Conservation (phyloP, 495 filamentous ascomycete species). For the Astrocystis sublimbata region DNA sequence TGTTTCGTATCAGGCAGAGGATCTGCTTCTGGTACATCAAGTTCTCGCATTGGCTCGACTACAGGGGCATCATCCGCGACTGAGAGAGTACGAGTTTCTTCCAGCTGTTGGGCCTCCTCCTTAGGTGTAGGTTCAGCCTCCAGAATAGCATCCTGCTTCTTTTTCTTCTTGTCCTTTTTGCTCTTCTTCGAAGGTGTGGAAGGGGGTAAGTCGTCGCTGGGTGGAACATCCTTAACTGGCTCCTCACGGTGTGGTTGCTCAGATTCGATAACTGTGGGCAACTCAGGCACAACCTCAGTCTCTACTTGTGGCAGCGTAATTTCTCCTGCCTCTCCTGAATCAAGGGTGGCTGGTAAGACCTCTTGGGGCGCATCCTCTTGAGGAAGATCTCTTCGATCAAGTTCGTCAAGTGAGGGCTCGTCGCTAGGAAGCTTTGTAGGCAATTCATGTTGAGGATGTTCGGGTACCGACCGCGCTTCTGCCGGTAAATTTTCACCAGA, state of each 20-base stretch:
- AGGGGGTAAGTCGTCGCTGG: neutral
- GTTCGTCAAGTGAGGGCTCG: neutral
- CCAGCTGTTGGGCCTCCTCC: neutral
- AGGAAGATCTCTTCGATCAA: neutral
- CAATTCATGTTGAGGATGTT: neutral
- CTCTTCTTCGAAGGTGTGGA: constrained; percentile 18
- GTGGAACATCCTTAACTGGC: neutral
- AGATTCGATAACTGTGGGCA: neutral
- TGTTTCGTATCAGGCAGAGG: neutral
- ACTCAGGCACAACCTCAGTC: neutral
- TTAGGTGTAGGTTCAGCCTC: neutral
- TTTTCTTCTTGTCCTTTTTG: constrained; percentile 23
- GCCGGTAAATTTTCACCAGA: neutral
- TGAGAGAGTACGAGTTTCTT: neutral
- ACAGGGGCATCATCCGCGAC: neutral
- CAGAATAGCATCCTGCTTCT: constrained; percentile 14
- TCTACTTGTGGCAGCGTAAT: neutral
- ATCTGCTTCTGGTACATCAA: neutral
- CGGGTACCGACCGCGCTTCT: neutral
- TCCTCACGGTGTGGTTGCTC: neutral
- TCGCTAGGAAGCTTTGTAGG: no score
- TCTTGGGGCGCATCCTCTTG: neutral
- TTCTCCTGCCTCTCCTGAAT: neutral
- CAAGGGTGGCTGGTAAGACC: neutral
- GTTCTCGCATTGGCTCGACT: neutral